A percentile compares a stretch with the other conserved stretches of the same genome.
Evolutionary conservation across 192 early-diverging fungal species (phyloP).

Genomic region (Coemansia sp.): DNA sequence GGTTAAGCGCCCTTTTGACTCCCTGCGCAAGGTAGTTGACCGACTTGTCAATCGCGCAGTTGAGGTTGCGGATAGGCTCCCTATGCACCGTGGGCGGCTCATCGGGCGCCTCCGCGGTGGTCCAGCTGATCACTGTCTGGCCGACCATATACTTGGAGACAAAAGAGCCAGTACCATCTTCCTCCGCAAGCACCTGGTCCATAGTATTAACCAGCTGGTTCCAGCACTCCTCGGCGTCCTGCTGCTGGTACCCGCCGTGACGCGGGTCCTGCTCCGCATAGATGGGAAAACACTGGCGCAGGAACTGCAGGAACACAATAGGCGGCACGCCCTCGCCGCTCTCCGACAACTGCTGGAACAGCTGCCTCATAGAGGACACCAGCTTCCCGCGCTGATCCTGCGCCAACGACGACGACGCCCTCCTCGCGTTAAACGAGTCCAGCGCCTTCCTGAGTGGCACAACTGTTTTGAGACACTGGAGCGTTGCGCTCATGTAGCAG

Average conservation of each 20-base stretch:
- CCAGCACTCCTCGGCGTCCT: slow-evolving; percentile 99
- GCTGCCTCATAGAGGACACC: slow-evolving; percentile 65
- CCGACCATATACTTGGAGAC: slow-evolving; percentile 85
- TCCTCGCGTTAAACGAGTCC: slow-evolving; percentile 37
- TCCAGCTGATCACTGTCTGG: slow-evolving; percentile 56
- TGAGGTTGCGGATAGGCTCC: slow-evolving; percentile 78
- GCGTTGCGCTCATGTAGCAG: slow-evolving; percentile 84
- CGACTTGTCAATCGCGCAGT: slow-evolving; percentile 63
- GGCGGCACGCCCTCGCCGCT: slow-evolving; percentile 77
- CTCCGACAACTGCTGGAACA: slow-evolving; percentile 71
- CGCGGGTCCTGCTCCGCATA: slow-evolving; percentile 77
- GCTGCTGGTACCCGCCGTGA: slow-evolving; percentile 77
- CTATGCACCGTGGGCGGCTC: slow-evolving; percentile 63
- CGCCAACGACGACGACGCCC: not conserved
- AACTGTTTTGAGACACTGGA: slow-evolving; percentile 90
- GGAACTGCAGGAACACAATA: slow-evolving; percentile 71
- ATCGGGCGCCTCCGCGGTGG: slow-evolving; percentile 69
- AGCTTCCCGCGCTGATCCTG: slow-evolving; percentile 58
- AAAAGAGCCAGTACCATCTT: slow-evolving; percentile 8
- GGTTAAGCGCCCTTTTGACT: slow-evolving; percentile 63
- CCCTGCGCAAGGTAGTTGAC: slow-evolving; percentile 51
- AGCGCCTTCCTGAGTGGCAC: slow-evolving; percentile 74
- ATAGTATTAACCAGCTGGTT: slow-evolving; percentile 77
- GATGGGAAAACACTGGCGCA: slow-evolving; percentile 81
- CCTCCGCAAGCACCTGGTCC: slow-evolving; percentile 15